Percentiles rank a stretch among this genome's conserved stretches.
Evolutionary conservation across 208 protist species (phyloP).

Genomic region (Borovskyia barvae): DNA sequence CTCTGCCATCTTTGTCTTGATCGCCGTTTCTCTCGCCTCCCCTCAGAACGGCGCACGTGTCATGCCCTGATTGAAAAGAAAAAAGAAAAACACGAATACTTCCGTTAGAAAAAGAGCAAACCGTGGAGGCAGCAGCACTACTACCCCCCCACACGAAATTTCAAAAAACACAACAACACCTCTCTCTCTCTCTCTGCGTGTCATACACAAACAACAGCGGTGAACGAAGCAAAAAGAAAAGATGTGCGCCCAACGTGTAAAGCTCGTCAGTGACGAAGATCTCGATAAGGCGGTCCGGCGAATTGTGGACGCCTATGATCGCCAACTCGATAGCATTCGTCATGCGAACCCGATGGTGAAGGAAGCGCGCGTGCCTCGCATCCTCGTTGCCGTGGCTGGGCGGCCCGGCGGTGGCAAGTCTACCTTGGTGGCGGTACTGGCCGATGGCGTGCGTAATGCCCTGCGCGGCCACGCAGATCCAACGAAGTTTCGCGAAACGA

Average conservation of each 20-base stretch:
- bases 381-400: conserved; percentile 73
- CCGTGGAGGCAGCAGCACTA: too few species aligned
- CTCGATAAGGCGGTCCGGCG: conserved; percentile 15
- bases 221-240: conserved; percentile 2
- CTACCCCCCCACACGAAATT: background rate
- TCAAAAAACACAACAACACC: conserved; percentile 19
- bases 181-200: too few species aligned
- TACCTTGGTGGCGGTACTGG: conserved; percentile 41
- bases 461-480: conserved; percentile 20
- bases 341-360: conserved; percentile 16
- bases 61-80: background rate
- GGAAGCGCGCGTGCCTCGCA: conserved; percentile 27
- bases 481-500: background rate
- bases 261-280: conserved; percentile 11
- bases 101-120: too few species aligned
- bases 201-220: background rate
- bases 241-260: conserved; percentile 2
- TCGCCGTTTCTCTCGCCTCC: background rate
- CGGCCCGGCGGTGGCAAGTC: conserved; percentile 79
- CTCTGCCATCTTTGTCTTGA: too few species aligned
- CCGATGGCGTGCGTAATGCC: conserved; percentile 27
- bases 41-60: background rate
- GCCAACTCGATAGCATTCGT: conserved; percentile 12
- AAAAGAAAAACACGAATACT: background rate
- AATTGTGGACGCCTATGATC: conserved; percentile 18